Evolutionary conservation across 2,329 filamentous ascomycete species (phyloP).

Genomic region (Hypoxylon sp.): DNA sequence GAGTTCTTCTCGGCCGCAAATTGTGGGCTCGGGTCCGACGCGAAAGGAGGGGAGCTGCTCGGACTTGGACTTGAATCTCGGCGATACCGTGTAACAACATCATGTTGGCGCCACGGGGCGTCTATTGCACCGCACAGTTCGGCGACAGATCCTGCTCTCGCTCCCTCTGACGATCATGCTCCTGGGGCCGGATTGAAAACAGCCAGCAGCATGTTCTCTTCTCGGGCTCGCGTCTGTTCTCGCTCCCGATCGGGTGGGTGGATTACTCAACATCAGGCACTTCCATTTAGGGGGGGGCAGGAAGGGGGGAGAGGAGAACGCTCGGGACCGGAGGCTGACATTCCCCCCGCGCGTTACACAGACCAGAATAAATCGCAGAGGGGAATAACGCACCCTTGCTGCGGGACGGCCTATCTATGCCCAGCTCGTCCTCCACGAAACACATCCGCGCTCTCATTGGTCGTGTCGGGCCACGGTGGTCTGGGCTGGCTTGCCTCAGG

Average conservation of each 20-base stretch:
- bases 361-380: background rate
- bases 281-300: conserved; percentile 3
- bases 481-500: conserved; percentile 28
- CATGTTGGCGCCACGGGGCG: conserved; percentile 19
- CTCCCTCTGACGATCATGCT: conserved; percentile 7
- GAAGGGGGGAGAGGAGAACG: too few species aligned
- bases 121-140: conserved; percentile 7
- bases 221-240: conserved; percentile 21
- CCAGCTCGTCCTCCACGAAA: conserved; percentile 11
- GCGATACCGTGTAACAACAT: conserved; percentile 14
- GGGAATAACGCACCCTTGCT: conserved; percentile 1
- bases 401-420: conserved; percentile 15
- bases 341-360: conserved; percentile 13
- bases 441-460: conserved; percentile 10
- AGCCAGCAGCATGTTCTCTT: background rate
- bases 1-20: background rate
- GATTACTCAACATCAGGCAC: background rate
- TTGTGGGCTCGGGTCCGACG: conserved; percentile 9
- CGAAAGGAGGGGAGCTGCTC: background rate
- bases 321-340: conserved; percentile 31
- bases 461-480: conserved; percentile 9
- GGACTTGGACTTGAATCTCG: background rate
- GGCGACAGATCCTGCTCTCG: conserved; percentile 30
- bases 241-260: conserved; percentile 6
- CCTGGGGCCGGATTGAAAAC: conserved; percentile 11